Evolutionary conservation across 306 rosid species (phyloP).

Genomic region (Glycine tomentella): DNA sequence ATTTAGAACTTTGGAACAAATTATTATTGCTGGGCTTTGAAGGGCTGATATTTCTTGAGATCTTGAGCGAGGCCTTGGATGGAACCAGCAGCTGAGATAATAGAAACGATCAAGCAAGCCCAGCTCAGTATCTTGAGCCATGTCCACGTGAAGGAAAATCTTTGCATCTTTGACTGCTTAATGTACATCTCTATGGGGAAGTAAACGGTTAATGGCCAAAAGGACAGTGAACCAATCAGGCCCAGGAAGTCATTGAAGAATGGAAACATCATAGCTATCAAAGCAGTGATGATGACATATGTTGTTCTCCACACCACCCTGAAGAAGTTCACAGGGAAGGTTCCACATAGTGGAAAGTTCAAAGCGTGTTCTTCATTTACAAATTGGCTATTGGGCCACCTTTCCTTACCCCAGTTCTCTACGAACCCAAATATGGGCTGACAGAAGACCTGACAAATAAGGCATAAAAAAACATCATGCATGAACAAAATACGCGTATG

Average conservation of each 20-base stretch:
- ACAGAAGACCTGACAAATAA: constrained; percentile 71
- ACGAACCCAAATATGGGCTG: constrained; percentile 86
- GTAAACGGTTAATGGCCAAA: constrained; percentile 91
- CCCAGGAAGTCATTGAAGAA: constrained; percentile 96
- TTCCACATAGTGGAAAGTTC: constrained; percentile 64
- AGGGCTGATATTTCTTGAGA: constrained; percentile 85
- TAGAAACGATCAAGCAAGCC: constrained; percentile 78
- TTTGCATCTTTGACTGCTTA: constrained; percentile 69
- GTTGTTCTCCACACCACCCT: constrained; percentile 82
- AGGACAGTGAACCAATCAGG: constrained; percentile 85
- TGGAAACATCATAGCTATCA: constrained; percentile 91
- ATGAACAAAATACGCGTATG: constrained; percentile 1
- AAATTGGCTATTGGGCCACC: constrained; percentile 76
- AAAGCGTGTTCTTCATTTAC: constrained; percentile 60
- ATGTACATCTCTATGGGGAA: constrained; percentile 98
- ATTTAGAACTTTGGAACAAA: constrained; percentile 16
- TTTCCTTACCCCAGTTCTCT: constrained; percentile 56
- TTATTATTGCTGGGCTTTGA: constrained; percentile 60
- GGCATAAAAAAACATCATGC: not conserved
- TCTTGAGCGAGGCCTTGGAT: constrained; percentile 75
- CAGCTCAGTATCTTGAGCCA: constrained; percentile 90
- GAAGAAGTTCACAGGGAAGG: constrained; percentile 63
- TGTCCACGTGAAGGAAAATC: constrained; percentile 78
- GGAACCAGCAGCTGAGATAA: constrained; percentile 86
- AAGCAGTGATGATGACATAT: constrained; percentile 72